Evolutionary conservation across 2,329 filamentous ascomycete species (phyloP).

Genomic region (Rhynchosporium agropyri): DNA sequence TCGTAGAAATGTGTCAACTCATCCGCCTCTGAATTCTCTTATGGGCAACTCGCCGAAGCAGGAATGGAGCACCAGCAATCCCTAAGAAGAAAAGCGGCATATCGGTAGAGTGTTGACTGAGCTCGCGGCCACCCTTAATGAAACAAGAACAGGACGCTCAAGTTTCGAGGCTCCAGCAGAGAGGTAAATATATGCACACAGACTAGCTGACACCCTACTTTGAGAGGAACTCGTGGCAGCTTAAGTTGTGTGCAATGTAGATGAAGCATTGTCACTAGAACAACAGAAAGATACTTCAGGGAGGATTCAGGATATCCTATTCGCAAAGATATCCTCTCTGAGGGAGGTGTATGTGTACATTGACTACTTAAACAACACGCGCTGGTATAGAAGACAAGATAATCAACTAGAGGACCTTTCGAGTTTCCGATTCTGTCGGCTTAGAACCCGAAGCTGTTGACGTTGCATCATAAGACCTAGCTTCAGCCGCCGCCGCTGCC

Average conservation of each 20-base stretch:
- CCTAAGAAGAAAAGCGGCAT: conserved; percentile 34
- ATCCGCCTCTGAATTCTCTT: conserved; percentile 33
- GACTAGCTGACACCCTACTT: conserved; percentile 95
- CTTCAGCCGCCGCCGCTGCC: conserved; percentile 13
- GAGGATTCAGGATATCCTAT: not conserved
- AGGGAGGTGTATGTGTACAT: conserved; percentile 1
- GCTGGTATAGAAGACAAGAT: not conserved
- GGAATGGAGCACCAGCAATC: conserved; percentile 35
- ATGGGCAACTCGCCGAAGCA: conserved; percentile 29
- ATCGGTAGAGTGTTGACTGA: conserved; percentile 37
- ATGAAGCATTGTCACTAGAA: not conserved
- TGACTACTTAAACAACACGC: not conserved
- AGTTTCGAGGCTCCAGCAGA: conserved; percentile 43
- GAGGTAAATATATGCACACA: conserved; percentile 76
- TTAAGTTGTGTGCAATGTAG: conserved; percentile 82
- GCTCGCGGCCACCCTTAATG: conserved; percentile 40
- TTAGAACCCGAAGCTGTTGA: not conserved
- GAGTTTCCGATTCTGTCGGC: conserved; percentile 21
- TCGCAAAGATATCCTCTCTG: not conserved
- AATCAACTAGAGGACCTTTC: conserved; percentile 27
- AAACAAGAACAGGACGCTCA: conserved; percentile 44
- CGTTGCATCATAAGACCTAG: conserved; percentile 3
- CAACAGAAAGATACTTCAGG: too few relatives aligned
- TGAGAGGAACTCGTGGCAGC: conserved; percentile 78
- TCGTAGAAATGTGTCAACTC: conserved; percentile 37